These are phyloP conservation scores for Leccinum uliginosum DNA, from an alignment of 768 basidiomycete genomes.

Conservation along the genomic window DNA sequence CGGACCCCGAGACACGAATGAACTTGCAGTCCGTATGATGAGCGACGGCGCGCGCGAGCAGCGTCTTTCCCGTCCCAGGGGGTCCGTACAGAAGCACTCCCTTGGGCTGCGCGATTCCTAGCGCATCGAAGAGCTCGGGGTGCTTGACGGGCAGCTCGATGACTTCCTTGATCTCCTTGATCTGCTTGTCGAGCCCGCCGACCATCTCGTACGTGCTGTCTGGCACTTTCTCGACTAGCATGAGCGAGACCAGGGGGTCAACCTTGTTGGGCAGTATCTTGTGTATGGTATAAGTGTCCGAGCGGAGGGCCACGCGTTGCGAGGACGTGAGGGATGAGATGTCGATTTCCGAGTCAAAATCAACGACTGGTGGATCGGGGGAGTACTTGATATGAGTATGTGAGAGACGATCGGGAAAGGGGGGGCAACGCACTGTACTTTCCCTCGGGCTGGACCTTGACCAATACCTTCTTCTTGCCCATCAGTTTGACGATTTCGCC, in stretches of 20 bases:
- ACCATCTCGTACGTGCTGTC: conserved; percentile 99
- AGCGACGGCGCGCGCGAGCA: conserved; percentile 67
- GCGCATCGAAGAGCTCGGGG: conserved; percentile 91
- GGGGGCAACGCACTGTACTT: conserved; percentile 83
- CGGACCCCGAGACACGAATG: conserved; percentile 8
- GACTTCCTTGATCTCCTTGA: conserved; percentile 99
- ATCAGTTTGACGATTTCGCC: conserved; percentile 98
- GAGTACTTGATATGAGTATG: not conserved
- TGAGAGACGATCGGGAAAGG: not conserved
- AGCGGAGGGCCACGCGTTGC: conserved; percentile 91
- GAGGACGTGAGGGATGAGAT: conserved; percentile 75
- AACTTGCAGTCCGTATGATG: conserved; percentile 98
- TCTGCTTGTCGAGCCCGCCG: conserved; percentile 95
- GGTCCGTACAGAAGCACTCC: not conserved
- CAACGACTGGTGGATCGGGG: conserved; percentile 62
- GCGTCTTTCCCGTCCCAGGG: not conserved
- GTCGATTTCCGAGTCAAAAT: conserved; percentile 86
- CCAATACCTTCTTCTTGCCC: conserved; percentile 98
- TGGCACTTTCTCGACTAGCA: conserved; percentile 99
- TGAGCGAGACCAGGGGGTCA: conserved; percentile 97
- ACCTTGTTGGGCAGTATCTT: conserved; percentile 97
- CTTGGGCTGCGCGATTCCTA: conserved; percentile 43
- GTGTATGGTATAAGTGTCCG: conserved; percentile 95
- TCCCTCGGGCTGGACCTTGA: conserved; percentile 98
- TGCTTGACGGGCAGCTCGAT: conserved; percentile 97